Evolutionary conservation across 805 yeast species (phyloP).

Genomic region (Metschnikowia continentalis): DNA sequence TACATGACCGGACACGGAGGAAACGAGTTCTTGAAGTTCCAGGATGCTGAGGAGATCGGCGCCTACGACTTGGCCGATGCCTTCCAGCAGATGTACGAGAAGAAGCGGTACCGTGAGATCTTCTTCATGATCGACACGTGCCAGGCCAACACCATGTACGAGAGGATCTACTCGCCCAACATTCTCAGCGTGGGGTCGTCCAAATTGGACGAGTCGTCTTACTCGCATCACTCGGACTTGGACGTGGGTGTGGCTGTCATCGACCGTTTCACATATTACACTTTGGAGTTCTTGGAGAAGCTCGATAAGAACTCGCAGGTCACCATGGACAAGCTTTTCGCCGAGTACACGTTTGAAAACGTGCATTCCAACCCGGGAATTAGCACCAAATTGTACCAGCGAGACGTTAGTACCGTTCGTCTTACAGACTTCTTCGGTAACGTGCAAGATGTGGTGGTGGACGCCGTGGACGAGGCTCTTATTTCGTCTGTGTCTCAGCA

Average conservation of each 20-base stretch:
- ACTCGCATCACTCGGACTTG: constrained; percentile 92
- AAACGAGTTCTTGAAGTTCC: constrained; percentile 92
- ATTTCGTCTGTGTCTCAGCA: constrained; percentile 20
- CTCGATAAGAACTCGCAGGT: constrained; percentile 69
- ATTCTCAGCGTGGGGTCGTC: constrained; percentile 91
- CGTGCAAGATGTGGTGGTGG: constrained; percentile 71
- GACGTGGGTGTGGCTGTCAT: constrained; percentile 98
- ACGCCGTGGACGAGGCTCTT: constrained; percentile 49
- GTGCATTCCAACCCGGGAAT: constrained; percentile 95
- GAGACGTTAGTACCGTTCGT: constrained; percentile 63
- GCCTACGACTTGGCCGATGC: constrained; percentile 96
- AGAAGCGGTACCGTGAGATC: constrained; percentile 90
- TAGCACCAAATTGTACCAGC: constrained; percentile 68
- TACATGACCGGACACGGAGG: constrained; percentile 99
- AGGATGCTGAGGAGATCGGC: constrained; percentile 96
- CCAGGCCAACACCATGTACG: constrained; percentile 97
- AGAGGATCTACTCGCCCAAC: constrained; percentile 87
- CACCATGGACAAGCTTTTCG: constrained; percentile 81
- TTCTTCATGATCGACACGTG: constrained; percentile 98
- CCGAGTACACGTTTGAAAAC: constrained; percentile 74
- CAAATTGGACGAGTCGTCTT: constrained; percentile 80
- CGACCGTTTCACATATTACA: constrained; percentile 91
- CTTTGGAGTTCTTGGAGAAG: constrained; percentile 80
- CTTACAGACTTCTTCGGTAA: constrained; percentile 95
- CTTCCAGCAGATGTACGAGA: constrained; percentile 93